phyloP scores from a whole-genome alignment of 257 asterid genomes.

The Solanum appendiculatum region DNA sequence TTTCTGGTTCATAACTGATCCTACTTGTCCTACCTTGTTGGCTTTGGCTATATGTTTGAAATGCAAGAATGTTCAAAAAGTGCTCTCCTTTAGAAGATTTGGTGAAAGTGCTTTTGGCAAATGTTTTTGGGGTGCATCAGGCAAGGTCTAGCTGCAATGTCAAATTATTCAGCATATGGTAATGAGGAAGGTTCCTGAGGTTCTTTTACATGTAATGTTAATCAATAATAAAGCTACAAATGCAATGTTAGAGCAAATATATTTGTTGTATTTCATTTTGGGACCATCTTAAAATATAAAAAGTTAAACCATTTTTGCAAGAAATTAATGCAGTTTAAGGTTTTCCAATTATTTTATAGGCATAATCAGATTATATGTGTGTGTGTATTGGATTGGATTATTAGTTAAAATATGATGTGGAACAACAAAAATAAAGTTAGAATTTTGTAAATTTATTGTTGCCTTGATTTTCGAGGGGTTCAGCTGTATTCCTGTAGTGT shows the following conservation, averaged over 20 bases:
- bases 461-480: no score
- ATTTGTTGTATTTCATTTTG: not conserved
- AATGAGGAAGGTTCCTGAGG: not conserved
- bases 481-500: no score
- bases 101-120: not conserved
- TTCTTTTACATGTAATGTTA: not conserved
- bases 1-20: constrained; percentile 38
- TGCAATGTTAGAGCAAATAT: not conserved
- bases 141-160: not conserved
- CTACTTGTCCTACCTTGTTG: not conserved
- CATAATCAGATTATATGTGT: not conserved
- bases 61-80: not conserved
- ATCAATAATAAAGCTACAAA: not conserved
- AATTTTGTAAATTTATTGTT: no score
- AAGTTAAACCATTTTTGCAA: not conserved
- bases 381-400: not conserved
- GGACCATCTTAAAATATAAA: not conserved
- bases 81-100: not conserved
- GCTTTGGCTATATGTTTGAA: not conserved
- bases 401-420: not conserved
- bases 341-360: not conserved
- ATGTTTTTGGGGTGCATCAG: not conserved
- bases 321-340: not conserved
- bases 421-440: no score
- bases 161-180: not conserved